Conservation (phyloP, 345 rosid species). For the Eucalyptus polyanthemos region DNA sequence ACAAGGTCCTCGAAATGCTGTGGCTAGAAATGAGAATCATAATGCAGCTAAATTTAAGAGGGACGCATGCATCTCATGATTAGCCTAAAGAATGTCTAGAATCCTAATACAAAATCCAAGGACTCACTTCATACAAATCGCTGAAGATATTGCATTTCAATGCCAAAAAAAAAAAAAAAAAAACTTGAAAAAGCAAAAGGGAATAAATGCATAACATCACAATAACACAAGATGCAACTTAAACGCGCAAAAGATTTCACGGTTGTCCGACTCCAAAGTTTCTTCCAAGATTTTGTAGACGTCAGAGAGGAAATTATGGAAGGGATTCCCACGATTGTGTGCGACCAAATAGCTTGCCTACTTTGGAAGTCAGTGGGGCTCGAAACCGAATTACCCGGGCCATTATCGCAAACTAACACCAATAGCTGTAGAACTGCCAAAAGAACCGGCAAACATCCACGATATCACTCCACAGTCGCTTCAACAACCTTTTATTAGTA, state of each 20-base stretch:
- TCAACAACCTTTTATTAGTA: background rate
- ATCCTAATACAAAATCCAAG: background rate
- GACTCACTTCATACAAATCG: background rate
- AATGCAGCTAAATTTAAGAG: background rate
- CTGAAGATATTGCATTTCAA: background rate
- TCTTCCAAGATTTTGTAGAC: background rate
- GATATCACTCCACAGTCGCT: background rate
- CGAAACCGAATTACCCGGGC: background rate
- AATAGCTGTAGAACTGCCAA: background rate
- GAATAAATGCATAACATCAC: background rate
- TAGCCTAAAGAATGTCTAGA: background rate
- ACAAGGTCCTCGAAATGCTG: conserved; percentile 79
- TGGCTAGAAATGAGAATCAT: conserved; percentile 1
- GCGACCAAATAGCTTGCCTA: background rate
- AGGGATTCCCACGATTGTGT: background rate
- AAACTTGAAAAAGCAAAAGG: background rate
- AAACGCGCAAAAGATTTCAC: background rate
- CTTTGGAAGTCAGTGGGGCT: background rate
- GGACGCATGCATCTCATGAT: background rate
- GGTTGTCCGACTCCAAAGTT: background rate
- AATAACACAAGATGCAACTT: background rate
- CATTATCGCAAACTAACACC: background rate
- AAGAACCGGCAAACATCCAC: background rate
- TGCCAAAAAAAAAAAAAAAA: background rate
- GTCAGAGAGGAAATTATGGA: background rate